Evolutionary conservation across 148 eudicot species (phyloP), one percentile per base, ranked within the genome.

Genomic region (Amaranthus cruentus): DNA sequence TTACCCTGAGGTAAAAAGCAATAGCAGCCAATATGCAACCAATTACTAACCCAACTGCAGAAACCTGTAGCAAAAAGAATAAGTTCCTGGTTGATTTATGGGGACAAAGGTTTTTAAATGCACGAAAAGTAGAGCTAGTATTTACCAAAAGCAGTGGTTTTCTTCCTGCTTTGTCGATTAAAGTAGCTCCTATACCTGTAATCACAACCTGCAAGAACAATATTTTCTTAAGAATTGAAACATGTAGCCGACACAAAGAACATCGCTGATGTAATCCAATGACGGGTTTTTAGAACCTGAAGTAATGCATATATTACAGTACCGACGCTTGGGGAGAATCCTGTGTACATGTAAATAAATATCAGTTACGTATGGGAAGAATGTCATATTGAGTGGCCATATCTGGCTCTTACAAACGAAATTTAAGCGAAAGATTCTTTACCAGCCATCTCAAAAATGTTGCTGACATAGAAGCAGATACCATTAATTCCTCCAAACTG

Each of bases 401-500:
- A 6, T 6, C 8, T 59, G 6, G 11, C 44, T 60, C 2, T 64
- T 64, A 2, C 47, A 42, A 63, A 48, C 55, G 51, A 3, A 50
- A 3, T 49, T 5, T 50, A 15, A 6, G 15, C 9, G 28, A 47
- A 28, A 62, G 7, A 56, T 10, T 42, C 9, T 46, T 65, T 76
- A 93, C 98, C 98, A 66, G 97, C 89, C 68, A 91, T 83, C 50
- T 92, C 90, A 38, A 92, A 87, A 61, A 90, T 90, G 76, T 93
- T 88, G 84, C 91, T 86, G 70, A 85, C 84, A 28, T 91, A 93
- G 77, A 93, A 93, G 71, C 91, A 84, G 74, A 93, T 84, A 55
- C 98, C 98, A 74, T 91, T 91, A 73, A 93, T 91, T 76, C 98
- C 98, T 64, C 95, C 98, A 61, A 91, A 86, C 51, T 93, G 98